Conservation (phyloP, 768 basidiomycete species). For the Leccinum truebloodii region DNA sequence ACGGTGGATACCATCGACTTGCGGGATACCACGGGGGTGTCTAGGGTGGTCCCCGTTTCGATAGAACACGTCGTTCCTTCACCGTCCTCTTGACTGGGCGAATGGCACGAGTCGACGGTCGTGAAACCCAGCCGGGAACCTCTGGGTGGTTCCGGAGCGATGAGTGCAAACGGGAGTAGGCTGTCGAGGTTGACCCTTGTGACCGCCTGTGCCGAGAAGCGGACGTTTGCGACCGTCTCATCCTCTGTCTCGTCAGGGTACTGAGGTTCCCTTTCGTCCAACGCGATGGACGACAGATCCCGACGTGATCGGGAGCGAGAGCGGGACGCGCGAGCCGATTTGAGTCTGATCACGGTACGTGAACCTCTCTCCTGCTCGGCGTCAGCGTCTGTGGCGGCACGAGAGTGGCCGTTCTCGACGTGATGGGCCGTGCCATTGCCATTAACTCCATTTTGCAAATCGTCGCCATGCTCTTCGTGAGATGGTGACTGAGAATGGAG, state of each 20-base stretch:
- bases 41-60: constrained; percentile 39
- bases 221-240: constrained; percentile 73
- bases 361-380: constrained; percentile 56
- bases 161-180: constrained; percentile 77
- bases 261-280: constrained; percentile 57
- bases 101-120: constrained; percentile 23
- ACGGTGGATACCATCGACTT: constrained; percentile 39
- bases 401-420: constrained; percentile 25
- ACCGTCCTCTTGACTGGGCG: constrained; percentile 18
- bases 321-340: constrained; percentile 45
- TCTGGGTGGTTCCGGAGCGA: constrained; percentile 62
- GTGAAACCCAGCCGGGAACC: constrained; percentile 25
- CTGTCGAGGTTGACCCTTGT: constrained; percentile 57
- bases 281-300: constrained; percentile 59
- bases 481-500: constrained; percentile 13
- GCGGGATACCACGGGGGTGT: constrained; percentile 38
- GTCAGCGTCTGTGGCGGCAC: constrained; percentile 39
- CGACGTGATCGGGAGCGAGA: constrained; percentile 77
- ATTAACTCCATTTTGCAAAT: constrained; percentile 27
- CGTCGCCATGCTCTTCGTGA: constrained; percentile 17
- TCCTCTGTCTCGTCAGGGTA: constrained; percentile 58
- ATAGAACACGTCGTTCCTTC: constrained; percentile 20
- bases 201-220: constrained; percentile 72
- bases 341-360: constrained; percentile 76
- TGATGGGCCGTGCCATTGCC: constrained; percentile 32